phyloP scores from a whole-genome alignment of 176 grass and related monocot species.

The Carex littledalei region DNA sequence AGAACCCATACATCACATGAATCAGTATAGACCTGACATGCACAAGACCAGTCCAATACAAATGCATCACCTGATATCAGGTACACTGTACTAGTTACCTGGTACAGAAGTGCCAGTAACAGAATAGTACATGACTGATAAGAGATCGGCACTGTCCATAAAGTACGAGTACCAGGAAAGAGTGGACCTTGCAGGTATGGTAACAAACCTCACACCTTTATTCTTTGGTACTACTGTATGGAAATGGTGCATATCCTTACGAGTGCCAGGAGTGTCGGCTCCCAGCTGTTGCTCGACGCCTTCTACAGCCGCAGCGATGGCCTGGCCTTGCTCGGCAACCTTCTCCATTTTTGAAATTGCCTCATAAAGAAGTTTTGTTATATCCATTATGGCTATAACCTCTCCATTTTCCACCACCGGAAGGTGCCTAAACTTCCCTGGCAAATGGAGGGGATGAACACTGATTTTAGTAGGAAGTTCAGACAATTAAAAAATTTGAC shows the following conservation, averaged over 20 bases:
- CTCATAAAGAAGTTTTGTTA: constrained; percentile 74
- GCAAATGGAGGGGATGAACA: neutral
- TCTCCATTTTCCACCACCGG: constrained; percentile 73
- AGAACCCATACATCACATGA: neutral
- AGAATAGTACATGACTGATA: neutral
- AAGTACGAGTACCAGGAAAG: neutral
- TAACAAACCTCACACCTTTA: neutral
- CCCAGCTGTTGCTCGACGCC: constrained; percentile 51
- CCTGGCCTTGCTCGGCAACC: constrained; percentile 69
- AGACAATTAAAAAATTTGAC: neutral
- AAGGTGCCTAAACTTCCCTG: constrained; percentile 94
- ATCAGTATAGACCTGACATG: neutral
- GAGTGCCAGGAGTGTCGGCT: constrained; percentile 40
- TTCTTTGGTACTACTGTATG: neutral
- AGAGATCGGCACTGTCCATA: neutral
- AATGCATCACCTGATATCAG: neutral
- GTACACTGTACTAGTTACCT: neutral
- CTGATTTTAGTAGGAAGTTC: neutral
- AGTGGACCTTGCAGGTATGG: neutral
- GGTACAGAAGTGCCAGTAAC: neutral
- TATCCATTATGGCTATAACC: constrained; percentile 81
- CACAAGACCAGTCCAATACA: neutral
- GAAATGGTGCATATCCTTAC: constrained; percentile 16
- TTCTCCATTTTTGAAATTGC: constrained; percentile 89
- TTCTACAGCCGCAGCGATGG: constrained; percentile 68